Conservation (phyloP, 139 green algal species). For the Chlorokybus atmophyticus region DNA sequence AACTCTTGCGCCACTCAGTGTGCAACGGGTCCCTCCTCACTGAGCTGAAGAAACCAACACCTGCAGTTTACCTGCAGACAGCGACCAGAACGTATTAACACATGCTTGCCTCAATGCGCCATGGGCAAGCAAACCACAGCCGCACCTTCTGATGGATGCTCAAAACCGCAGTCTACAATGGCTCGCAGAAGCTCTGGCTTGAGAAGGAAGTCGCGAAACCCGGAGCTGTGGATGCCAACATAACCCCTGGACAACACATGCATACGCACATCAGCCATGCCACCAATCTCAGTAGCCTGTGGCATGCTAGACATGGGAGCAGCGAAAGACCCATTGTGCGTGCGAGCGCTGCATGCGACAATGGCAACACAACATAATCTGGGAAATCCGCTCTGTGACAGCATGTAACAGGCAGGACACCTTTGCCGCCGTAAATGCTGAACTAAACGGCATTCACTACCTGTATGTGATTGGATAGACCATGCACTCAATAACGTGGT, state of each 20-base stretch:
- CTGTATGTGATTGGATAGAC: too few species aligned
- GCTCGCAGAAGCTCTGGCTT: conserved; percentile 86
- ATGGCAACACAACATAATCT: too few species aligned
- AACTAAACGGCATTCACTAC: too few species aligned
- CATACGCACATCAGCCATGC: not conserved
- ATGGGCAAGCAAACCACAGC: too few species aligned
- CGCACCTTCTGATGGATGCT: conserved; percentile 96
- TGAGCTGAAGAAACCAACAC: not conserved
- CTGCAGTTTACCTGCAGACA: not conserved
- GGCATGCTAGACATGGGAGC: not conserved
- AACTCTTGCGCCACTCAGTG: too few species aligned
- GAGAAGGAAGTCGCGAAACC: conserved; percentile 97
- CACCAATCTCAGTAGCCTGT: not conserved
- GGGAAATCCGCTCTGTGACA: too few species aligned
- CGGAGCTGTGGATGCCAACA: conserved; percentile 87
- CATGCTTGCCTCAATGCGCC: not conserved
- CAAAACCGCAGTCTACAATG: conserved; percentile 94
- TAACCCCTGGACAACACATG: conserved; percentile 64
- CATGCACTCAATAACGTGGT: too few species aligned
- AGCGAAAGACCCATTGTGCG: too few species aligned
- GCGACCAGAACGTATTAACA: not conserved
- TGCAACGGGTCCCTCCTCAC: too few species aligned
- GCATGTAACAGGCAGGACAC: too few species aligned
- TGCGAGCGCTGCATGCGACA: too few species aligned
- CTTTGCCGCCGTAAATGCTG: too few species aligned